Evolutionary conservation across 2,329 filamentous ascomycete genomes (phyloP).

Genomic region (Magnaporthales sp.): DNA sequence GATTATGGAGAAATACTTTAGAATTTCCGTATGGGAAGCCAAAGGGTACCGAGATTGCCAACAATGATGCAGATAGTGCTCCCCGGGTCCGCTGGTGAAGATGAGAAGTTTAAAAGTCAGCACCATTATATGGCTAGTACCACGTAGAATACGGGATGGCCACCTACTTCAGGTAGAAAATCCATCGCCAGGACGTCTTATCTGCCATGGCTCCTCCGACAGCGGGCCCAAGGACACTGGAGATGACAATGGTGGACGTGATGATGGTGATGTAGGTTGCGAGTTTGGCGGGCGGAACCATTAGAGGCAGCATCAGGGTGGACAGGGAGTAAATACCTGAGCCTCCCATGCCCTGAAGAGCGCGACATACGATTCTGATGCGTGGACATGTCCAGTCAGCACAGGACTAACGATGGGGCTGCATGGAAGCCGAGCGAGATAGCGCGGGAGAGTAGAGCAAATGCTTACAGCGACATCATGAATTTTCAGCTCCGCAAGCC

Average conservation of each 20-base stretch:
- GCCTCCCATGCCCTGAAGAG: slow-evolving; percentile 35
- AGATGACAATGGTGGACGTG: slow-evolving; percentile 30
- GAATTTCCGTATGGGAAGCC: slow-evolving; percentile 12
- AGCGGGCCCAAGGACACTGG: slow-evolving; percentile 31
- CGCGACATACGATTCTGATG: slow-evolving; percentile 23
- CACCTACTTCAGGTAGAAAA: slow-evolving; percentile 36
- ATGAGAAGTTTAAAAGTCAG: neutral
- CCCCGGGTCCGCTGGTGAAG: slow-evolving; percentile 20
- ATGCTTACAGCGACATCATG: slow-evolving; percentile 16
- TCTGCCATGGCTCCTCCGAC: slow-evolving; percentile 33
- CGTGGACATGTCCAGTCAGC: neutral
- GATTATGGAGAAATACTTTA: neutral
- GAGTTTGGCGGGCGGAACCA: slow-evolving; percentile 25
- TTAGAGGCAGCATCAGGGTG: slow-evolving; percentile 23
- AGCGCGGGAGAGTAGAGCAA: no score
- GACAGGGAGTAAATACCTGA: slow-evolving; percentile 37
- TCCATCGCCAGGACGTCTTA: slow-evolving; percentile 33
- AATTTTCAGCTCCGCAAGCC: slow-evolving; percentile 25
- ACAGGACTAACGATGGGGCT: no score
- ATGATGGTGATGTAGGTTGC: slow-evolving; percentile 22
- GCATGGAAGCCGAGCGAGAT: neutral
- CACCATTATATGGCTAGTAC: neutral
- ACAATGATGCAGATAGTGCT: slow-evolving; percentile 15
- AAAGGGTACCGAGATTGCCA: slow-evolving; percentile 18
- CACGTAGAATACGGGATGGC: neutral